Evolutionary conservation across 495 filamentous ascomycete species (phyloP).

Genomic region (Physcia stellaris): DNA sequence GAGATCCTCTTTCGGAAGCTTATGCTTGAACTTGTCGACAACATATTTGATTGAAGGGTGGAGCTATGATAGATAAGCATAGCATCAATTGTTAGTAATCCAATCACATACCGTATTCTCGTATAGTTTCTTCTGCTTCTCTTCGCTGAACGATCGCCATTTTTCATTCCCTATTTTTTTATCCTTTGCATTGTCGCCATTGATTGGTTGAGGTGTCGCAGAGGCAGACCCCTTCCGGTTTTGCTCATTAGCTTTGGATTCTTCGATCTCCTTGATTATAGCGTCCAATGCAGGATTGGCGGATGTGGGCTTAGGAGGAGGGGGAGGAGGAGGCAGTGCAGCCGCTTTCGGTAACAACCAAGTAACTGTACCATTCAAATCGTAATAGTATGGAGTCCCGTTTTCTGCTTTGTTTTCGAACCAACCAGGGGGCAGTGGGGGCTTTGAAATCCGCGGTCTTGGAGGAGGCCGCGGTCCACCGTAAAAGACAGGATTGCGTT

Average conservation of each 20-base stretch:
- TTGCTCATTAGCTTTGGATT: constrained; percentile 51
- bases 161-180: constrained; percentile 55
- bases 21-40: constrained; percentile 70
- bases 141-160: constrained; percentile 64
- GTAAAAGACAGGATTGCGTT: constrained; percentile 46
- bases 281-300: constrained; percentile 59
- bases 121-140: constrained; percentile 87
- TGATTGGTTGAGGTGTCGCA: constrained; percentile 29
- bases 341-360: constrained; percentile 64
- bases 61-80: constrained; percentile 35
- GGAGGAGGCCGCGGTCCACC: constrained; percentile 41
- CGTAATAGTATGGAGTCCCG: constrained; percentile 72
- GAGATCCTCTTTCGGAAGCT: constrained; percentile 73
- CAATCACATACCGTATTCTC: constrained; percentile 63
- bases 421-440: constrained; percentile 66
- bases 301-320: constrained; percentile 49
- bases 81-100: not conserved
- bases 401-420: constrained; percentile 51
- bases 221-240: constrained; percentile 42
- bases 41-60: constrained; percentile 73
- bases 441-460: constrained; percentile 37
- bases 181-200: constrained; percentile 40
- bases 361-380: constrained; percentile 54
- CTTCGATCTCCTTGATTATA: constrained; percentile 75
- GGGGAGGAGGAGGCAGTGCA: constrained; percentile 43